Percentiles rank a stretch among this genome's conserved stretches.
These are phyloP conservation scores for Trichoderma sp. DNA, from an alignment of 2,329 filamentous ascomycete genomes.

Conservation along the genomic window DNA sequence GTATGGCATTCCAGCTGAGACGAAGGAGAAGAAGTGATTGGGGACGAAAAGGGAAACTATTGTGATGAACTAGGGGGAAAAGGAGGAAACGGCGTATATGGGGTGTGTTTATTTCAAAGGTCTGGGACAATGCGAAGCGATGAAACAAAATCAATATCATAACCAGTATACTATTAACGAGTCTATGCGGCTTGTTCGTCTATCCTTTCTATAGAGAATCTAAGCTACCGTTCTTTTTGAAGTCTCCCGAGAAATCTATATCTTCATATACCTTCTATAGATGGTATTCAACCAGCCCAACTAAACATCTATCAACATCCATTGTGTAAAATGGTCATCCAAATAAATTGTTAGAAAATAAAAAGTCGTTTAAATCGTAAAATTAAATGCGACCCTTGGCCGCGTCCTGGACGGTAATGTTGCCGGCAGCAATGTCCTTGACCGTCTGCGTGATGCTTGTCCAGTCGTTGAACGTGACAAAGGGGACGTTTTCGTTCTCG, in stretches of 20 bases:
- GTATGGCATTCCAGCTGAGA: constrained; percentile 57
- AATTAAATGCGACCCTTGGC: constrained; percentile 51
- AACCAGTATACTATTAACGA: not conserved
- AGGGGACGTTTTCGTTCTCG: constrained; percentile 79
- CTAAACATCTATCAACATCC: not conserved
- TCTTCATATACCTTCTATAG: constrained; percentile 3
- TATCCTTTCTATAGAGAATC: constrained; percentile 4
- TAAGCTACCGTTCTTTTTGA: not conserved
- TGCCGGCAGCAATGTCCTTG: constrained; percentile 74
- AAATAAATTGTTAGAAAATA: not conserved
- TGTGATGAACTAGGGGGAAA: not conserved
- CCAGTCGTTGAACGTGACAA: constrained; percentile 86
- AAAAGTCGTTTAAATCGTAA: not conserved
- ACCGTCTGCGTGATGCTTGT: constrained; percentile 73
- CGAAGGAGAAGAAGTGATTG: constrained; percentile 61
- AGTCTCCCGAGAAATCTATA: not conserved
- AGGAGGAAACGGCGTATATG: not conserved
- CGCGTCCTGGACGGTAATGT: constrained; percentile 68
- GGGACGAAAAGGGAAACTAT: not conserved
- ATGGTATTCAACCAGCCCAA: not conserved
- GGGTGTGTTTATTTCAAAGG: not conserved
- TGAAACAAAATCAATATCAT: not conserved
- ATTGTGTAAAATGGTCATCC: not conserved
- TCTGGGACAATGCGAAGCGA: not conserved
- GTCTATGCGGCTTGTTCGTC: constrained; percentile 1